Base-by-base conservation (phyloP, 208 protist species). In the Crithidia bombi region DNA sequence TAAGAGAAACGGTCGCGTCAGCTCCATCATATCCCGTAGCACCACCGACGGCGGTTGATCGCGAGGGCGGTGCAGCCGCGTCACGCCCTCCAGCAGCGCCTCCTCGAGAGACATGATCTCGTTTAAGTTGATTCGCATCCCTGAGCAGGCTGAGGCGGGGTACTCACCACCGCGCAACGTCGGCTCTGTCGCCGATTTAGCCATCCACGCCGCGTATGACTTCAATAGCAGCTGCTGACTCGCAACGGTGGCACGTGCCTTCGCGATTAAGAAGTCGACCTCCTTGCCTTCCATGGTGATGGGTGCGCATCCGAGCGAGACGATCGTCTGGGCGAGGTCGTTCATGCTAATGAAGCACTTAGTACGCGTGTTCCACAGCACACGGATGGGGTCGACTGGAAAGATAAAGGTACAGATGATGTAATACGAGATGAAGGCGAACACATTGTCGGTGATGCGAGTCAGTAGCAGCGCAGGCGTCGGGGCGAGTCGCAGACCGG, bases 361-460 rank as follows among this genome's bases (percentile, higher is more conserved):
- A 12, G 81, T 75, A 47, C 86, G 69, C 17, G 59, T 73, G 32
- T 75, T 75, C 72, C 75, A 81, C 36, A 78, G 65, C 26, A 88
- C 69, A 14, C 79, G 73, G 33, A 88, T 69, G 7, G 79, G 68
- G 65, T 93, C 79, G 5, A 89, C 73, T 0, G 87, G 87, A 46
- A 93, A 93, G 32, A 93, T 56, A 52, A 93, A 83, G 5, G 87
- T 84, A 44, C 78, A 74, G 43, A 93, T 90, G 9, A 75, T 75
- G 69, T 85, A 90, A 63, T 93, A 93, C 59, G 84, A 75, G 61
- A 93, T 89, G 14, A 90, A 75, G 15, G 84, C 74, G 30, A 93
- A 87, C 7, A 55, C 64, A 70, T 86, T 90, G 47, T 75, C 71
- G 3, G 80, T 66, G 25, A 93, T 46, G 38, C 87, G 87, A 0